Evolutionary conservation across 2,329 filamentous ascomycete genomes (phyloP).

Genomic region (Trichophaea hybrida): DNA sequence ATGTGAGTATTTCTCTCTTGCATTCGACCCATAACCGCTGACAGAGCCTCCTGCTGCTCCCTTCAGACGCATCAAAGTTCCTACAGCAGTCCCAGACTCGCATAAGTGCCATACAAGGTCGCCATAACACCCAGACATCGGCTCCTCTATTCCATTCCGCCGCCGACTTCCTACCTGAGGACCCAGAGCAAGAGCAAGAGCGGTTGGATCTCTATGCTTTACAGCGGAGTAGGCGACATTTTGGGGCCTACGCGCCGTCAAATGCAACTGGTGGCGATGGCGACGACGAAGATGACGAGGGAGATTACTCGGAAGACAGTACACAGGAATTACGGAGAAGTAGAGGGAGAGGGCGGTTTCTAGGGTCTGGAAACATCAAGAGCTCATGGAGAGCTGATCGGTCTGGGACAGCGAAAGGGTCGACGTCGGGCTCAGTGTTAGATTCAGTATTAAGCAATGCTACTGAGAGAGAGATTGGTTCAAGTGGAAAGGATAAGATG

Average conservation of each 20-base stretch:
- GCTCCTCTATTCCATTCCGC: constrained; percentile 91
- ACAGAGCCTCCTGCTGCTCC: not conserved
- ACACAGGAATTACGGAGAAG: constrained; percentile 29
- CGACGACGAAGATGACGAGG: constrained; percentile 34
- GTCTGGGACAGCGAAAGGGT: constrained; percentile 12
- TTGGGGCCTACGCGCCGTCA: constrained; percentile 31
- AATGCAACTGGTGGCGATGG: constrained; percentile 38
- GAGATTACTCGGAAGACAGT: constrained; percentile 34
- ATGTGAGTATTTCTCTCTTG: constrained; percentile 47
- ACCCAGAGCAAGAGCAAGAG: constrained; percentile 76
- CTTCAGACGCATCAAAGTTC: constrained; percentile 82
- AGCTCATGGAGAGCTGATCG: constrained; percentile 28
- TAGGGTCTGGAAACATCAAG: constrained; percentile 28
- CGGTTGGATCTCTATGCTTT: constrained; percentile 89
- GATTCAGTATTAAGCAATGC: constrained; percentile 8
- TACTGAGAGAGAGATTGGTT: constrained; percentile 31
- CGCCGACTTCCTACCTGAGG: constrained; percentile 83
- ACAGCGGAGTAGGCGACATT: constrained; percentile 75
- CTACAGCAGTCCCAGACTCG: constrained; percentile 92
- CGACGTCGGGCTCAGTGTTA: not conserved
- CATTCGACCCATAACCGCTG: constrained; percentile 22
- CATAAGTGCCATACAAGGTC: constrained; percentile 38
- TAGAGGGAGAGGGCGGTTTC: constrained; percentile 22
- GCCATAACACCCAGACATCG: constrained; percentile 29
- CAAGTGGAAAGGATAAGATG: constrained; percentile 51